Conservation (phyloP, 2,329 filamentous ascomycete genomes). For the Knufia petricola region DNA sequence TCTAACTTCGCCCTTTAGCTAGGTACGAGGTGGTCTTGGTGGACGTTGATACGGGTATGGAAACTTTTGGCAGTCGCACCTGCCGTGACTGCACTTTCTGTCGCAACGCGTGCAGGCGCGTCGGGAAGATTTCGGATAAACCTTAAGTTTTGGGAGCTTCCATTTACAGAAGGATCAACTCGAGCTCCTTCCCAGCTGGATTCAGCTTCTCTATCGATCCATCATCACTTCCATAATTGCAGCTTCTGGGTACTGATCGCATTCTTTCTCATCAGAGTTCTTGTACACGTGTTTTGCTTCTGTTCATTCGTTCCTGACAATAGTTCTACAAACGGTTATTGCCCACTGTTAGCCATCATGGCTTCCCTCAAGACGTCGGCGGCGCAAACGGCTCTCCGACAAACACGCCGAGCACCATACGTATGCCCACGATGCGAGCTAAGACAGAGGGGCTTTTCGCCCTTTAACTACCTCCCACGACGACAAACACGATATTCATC, state of each 20-base stretch:
- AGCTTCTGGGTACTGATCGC: not conserved
- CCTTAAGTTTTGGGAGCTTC: not conserved
- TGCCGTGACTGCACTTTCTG: not conserved
- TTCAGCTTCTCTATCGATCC: not conserved
- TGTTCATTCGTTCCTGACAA: too few species aligned
- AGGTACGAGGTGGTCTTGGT: not conserved
- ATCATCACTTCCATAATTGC: not conserved
- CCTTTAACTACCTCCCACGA: not conserved
- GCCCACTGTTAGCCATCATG: slow-evolving; percentile 5
- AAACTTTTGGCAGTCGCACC: not conserved
- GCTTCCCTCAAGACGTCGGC: slow-evolving; percentile 5
- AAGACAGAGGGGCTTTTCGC: not conserved
- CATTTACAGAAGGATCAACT: not conserved
- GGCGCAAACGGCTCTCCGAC: not conserved
- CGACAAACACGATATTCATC: slow-evolving; percentile 24
- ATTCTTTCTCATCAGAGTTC: not conserved
- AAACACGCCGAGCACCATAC: not conserved
- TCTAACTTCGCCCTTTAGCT: slow-evolving; percentile 7
- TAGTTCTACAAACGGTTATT: not conserved
- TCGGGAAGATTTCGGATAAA: slow-evolving; percentile 6
- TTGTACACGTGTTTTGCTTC: not conserved
- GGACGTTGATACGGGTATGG: not conserved
- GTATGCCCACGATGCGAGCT: slow-evolving; percentile 14
- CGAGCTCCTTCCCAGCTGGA: not conserved
- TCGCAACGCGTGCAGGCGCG: slow-evolving; percentile 6